phyloP scores from a whole-genome alignment of 164 flowering plant species.

The Warburgia ugandensis region DNA sequence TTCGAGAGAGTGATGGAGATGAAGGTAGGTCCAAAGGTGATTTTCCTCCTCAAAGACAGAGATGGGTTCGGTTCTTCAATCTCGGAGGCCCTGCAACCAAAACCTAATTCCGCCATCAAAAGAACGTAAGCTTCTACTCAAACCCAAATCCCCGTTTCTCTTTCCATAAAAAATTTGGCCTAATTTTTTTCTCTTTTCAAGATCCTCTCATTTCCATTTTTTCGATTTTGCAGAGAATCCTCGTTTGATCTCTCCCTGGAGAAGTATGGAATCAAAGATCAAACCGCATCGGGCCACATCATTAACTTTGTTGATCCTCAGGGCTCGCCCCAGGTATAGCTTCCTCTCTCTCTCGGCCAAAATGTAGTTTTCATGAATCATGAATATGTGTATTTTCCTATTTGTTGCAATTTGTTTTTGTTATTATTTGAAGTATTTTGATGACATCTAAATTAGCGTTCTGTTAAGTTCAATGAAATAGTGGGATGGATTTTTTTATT shows the following conservation, averaged over 20 bases:
- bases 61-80: slow-evolving; percentile 38
- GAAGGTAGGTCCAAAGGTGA: slow-evolving; percentile 48
- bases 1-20: too few species aligned
- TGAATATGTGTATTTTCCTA: not conserved
- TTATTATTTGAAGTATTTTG: too few species aligned
- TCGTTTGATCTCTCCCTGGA: slow-evolving; percentile 51
- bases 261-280: slow-evolving; percentile 46
- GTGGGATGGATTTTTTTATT: too few species aligned
- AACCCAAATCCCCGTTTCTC: not conserved
- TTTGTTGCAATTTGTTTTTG: too few species aligned
- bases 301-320: slow-evolving; percentile 39
- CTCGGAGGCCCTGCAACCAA: slow-evolving; percentile 32
- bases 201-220: not conserved
- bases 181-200: not conserved
- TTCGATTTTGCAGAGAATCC: slow-evolving; percentile 28
- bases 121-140: slow-evolving; percentile 24
- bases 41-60: slow-evolving; percentile 44
- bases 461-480: too few species aligned
- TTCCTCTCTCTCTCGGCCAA: too few species aligned
- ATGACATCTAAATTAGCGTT: too few species aligned
- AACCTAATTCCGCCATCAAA: slow-evolving; percentile 27
- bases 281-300: slow-evolving; percentile 44
- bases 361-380: not conserved
- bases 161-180: not conserved
- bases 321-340: slow-evolving; percentile 38